Conservation (phyloP, 1,139 yeast species). For the Meyerozyma guilliermondii region DNA sequence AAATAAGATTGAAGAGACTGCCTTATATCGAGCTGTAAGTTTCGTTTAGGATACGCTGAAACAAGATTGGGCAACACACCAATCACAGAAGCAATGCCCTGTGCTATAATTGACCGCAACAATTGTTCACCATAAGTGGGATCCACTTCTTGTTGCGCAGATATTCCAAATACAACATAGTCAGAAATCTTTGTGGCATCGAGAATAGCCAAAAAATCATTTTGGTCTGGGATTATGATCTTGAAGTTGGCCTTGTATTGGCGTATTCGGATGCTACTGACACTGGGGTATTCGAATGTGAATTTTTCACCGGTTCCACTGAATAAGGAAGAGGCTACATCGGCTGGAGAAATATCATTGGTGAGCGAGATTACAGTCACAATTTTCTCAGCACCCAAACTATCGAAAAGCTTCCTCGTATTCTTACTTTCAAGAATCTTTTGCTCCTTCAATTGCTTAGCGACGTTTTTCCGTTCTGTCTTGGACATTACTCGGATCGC, state of each 20-base stretch:
- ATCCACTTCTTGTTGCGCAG: conserved; percentile 82
- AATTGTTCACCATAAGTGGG: conserved; percentile 79
- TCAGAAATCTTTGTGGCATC: conserved; percentile 91
- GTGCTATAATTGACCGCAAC: conserved; percentile 81
- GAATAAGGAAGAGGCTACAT: conserved; percentile 51
- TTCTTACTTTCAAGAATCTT: conserved; percentile 53
- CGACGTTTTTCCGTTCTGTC: conserved; percentile 70
- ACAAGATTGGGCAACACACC: conserved; percentile 78
- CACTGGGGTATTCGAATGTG: conserved; percentile 40
- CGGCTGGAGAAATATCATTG: conserved; percentile 56
- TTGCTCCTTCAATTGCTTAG: conserved; percentile 71
- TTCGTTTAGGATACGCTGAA: conserved; percentile 64
- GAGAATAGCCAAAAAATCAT: conserved; percentile 60
- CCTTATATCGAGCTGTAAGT: conserved; percentile 72
- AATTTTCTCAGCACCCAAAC: conserved; percentile 75
- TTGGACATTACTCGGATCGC: conserved; percentile 49
- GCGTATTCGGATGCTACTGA: conserved; percentile 44
- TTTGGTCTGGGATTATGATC: conserved; percentile 68
- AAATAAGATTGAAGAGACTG: conserved; percentile 80
- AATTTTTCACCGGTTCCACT: conserved; percentile 27
- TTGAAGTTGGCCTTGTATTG: conserved; percentile 75
- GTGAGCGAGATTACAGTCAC: conserved; percentile 79
- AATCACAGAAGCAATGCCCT: conserved; percentile 81
- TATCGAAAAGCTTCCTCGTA: conserved; percentile 56
- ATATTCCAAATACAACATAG: conserved; percentile 78